Conservation (phyloP, 1,139 yeast species). For the Blastobotrys indianensis region DNA sequence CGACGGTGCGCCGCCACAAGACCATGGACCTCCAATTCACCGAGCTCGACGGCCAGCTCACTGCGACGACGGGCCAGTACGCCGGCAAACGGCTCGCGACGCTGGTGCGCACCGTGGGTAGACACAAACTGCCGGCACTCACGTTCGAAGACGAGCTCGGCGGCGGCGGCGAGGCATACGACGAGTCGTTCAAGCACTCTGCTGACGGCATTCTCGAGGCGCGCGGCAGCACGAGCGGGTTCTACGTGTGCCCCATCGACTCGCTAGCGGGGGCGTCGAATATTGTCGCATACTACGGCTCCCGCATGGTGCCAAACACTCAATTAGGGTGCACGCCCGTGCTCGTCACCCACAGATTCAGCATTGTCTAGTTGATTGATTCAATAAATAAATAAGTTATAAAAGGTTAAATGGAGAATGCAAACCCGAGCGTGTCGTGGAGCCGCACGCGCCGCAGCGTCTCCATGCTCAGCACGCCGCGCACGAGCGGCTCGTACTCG, state of each 20-base stretch:
- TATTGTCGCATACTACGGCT: not conserved
- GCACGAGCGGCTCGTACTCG: slow-evolving; percentile 17
- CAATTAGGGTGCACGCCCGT: not conserved
- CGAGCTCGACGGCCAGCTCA: too few species aligned
- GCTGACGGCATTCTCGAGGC: not conserved
- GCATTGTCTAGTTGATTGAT: not conserved
- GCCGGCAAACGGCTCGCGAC: too few species aligned
- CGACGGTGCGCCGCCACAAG: too few species aligned
- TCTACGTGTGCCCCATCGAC: not conserved
- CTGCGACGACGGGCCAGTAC: too few species aligned
- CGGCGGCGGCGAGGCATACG: not conserved
- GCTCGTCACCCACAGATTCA: not conserved
- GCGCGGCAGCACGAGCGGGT: not conserved
- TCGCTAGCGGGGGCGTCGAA: not conserved
- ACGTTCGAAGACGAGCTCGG: not conserved
- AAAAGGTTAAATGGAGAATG: not conserved
- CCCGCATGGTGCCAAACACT: not conserved
- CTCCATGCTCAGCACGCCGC: slow-evolving; percentile 27
- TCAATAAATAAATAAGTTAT: not conserved
- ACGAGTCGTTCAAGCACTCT: not conserved
- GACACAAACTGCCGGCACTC: not conserved
- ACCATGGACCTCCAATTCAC: too few species aligned
- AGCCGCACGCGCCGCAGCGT: slow-evolving; percentile 22
- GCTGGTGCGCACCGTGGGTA: too few species aligned
- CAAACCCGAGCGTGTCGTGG: slow-evolving; percentile 3